Evolutionary conservation across 2,329 filamentous ascomycete genomes (phyloP).

Genomic region (Alternaria brassicae): DNA sequence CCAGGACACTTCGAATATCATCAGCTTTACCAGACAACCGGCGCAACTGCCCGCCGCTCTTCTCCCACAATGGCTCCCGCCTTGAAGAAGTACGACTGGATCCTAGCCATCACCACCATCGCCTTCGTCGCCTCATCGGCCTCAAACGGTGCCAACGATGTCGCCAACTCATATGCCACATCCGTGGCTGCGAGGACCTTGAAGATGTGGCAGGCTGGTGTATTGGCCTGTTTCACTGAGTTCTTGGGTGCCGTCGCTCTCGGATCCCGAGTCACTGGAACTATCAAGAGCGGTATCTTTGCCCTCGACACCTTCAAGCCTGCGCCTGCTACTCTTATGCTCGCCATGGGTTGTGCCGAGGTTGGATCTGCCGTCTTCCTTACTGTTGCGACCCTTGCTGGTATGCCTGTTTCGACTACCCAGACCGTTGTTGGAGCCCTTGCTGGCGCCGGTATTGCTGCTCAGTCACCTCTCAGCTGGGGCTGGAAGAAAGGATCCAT

Average conservation of each 20-base stretch:
- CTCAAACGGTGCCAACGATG: slow-evolving; percentile 59
- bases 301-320: slow-evolving; percentile 56
- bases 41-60: slow-evolving; percentile 5
- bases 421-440: slow-evolving; percentile 68
- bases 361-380: slow-evolving; percentile 38
- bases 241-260: slow-evolving; percentile 61
- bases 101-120: slow-evolving; percentile 51
- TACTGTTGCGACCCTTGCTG: slow-evolving; percentile 62
- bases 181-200: slow-evolving; percentile 57
- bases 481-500: slow-evolving; percentile 37
- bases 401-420: slow-evolving; percentile 67
- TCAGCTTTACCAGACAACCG: slow-evolving; percentile 2
- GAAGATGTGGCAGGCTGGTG: slow-evolving; percentile 61
- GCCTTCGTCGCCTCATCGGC: slow-evolving; percentile 47
- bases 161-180: slow-evolving; percentile 61
- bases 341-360: slow-evolving; percentile 65
- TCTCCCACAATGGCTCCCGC: slow-evolving; percentile 11
- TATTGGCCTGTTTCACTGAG: slow-evolving; percentile 59
- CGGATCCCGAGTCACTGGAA: slow-evolving; percentile 64
- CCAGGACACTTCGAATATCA: not conserved
- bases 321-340: slow-evolving; percentile 63
- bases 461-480: slow-evolving; percentile 35
- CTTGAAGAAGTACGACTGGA: slow-evolving; percentile 48
- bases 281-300: slow-evolving; percentile 68
- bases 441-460: slow-evolving; percentile 65